Base-by-base conservation (phyloP, 2,329 filamentous ascomycete genomes). In the Grosmannia clavigera region DNA sequence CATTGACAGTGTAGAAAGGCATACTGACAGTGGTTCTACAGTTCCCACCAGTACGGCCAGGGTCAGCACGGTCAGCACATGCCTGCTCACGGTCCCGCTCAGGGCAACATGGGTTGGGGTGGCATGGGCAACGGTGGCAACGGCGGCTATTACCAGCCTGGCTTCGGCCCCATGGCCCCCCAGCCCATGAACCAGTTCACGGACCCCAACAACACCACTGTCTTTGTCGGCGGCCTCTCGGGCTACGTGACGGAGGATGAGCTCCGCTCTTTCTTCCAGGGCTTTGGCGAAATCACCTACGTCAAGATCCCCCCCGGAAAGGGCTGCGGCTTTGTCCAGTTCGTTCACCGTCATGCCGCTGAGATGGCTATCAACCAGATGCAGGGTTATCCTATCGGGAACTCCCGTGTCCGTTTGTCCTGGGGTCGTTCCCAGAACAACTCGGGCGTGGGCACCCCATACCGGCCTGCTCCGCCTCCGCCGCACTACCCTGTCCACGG, bases 341-440 rank as follows among this genome's bases (percentile, higher is more conserved):
- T 99, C 68, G 94, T 99, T 61, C 94, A 99, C 78, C 91, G 94
- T 66, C 94, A 99, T 70, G 94, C 94, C 58, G 94, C 94, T 16
- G 94, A 99, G 78, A 99, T 99, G 94, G 94, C 94, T 67, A 99
- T 99, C 82, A 99, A 99, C 78, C 94, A 99, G 77, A 99, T 99
- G 94, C 94, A 99, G 77, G 94, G 94, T 63, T 99, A 99, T 73
- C 94, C 94, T 29, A 99, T 99, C 69, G 94, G 94, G 60, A 99
- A 99, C 81, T 97, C 92, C 55, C 91, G 94, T 66, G 94, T 99
- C 62, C 91, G 94, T 69, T 83, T 99, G 66, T 96, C 90, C 73
- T 99, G 94, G 94, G 94, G 94, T 65, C 89, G 94, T 65, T 95
- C 89, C 60, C 94, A 99, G 81, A 99, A 97, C 84, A 99, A 99